Conservation (phyloP, 78 protist species). For the Cavenderia fasciculata region DNA sequence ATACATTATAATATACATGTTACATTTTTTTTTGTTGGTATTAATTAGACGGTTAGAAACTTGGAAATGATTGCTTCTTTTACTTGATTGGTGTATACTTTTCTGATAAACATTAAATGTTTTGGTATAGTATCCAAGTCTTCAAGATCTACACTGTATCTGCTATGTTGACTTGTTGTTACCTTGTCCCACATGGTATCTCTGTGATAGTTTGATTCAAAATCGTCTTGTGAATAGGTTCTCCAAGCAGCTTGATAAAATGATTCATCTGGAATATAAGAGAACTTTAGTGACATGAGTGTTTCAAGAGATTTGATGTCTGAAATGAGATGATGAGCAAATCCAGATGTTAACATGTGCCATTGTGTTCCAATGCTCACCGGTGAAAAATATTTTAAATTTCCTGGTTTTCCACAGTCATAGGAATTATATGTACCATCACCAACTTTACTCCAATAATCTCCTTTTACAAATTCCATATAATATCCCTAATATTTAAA, state of each 20-base stretch:
- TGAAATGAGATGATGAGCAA: conserved; percentile 18
- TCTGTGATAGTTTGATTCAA: background rate
- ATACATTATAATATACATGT: too few species aligned
- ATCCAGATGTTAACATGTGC: conserved; percentile 29
- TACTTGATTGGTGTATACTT: background rate
- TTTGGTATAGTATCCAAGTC: background rate
- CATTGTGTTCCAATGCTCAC: conserved; percentile 30
- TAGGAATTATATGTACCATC: background rate
- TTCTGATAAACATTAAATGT: background rate
- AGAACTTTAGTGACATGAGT: conserved; percentile 30
- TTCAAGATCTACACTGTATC: background rate
- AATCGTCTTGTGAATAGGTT: too few species aligned
- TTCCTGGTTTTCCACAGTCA: background rate
- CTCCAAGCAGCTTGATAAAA: conserved; percentile 26
- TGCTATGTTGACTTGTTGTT: background rate
- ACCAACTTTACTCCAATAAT: background rate
- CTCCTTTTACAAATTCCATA: background rate
- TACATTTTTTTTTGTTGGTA: too few species aligned
- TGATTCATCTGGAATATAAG: conserved; percentile 56
- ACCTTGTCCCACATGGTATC: background rate
- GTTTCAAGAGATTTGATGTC: conserved; percentile 8
- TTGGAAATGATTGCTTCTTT: background rate
- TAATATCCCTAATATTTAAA: background rate
- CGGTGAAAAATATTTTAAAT: background rate
- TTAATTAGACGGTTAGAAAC: too few species aligned